phyloP scores from a whole-genome alignment of 208 protist genomes.

The Lotmaria passim region DNA sequence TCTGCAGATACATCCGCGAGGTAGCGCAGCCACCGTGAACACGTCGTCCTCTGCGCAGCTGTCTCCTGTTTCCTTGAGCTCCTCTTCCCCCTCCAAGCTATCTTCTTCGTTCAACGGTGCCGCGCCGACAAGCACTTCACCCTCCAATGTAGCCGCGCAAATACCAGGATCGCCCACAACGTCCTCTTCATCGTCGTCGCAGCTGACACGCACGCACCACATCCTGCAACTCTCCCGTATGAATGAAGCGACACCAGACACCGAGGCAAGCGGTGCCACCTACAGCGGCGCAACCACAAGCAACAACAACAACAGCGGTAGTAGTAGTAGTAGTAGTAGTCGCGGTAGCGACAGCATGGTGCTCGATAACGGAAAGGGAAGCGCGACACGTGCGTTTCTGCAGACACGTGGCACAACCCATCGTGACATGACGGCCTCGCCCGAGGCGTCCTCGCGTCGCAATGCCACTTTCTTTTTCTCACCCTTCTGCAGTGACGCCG shows the following conservation, averaged over 20 bases:
- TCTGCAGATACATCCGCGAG: neutral
- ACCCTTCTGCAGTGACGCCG: conserved; percentile 5
- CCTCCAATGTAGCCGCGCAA: too few relatives aligned
- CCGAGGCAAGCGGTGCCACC: too few relatives aligned
- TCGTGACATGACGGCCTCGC: conserved; percentile 5
- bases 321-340: neutral
- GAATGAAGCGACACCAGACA: too few relatives aligned
- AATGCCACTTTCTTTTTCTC: neutral
- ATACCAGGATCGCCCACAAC: too few relatives aligned
- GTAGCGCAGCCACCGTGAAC: neutral
- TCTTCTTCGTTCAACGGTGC: neutral
- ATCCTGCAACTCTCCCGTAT: too few relatives aligned
- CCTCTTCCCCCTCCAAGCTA: neutral
- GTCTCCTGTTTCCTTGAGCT: too few relatives aligned
- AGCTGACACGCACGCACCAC: too few relatives aligned
- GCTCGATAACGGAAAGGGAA: neutral
- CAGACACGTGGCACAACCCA: neutral
- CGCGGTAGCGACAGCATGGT: neutral
- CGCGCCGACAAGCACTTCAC: too few relatives aligned
- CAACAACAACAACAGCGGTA: neutral
- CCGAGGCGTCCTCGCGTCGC: conserved; percentile 10
- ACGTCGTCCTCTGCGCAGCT: neutral
- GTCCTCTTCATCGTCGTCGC: too few relatives aligned
- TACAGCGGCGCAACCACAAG: neutral
- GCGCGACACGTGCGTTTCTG: neutral